Evolutionary conservation across 805 yeast species (phyloP).

Genomic region (Candida gorgasii): DNA sequence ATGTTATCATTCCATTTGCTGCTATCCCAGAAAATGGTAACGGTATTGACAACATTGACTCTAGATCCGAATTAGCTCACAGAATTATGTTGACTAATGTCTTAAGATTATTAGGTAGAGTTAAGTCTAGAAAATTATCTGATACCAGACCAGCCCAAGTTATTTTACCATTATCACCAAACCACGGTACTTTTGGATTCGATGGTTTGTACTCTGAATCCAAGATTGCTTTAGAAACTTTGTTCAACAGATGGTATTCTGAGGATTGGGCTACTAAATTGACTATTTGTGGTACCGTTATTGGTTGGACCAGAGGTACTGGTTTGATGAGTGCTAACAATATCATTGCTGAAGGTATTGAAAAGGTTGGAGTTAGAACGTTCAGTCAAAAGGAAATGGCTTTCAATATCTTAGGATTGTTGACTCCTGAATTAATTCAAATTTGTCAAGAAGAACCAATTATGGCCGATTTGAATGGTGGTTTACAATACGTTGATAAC

Average conservation of each 20-base stretch:
- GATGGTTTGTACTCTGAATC: slow-evolving; percentile 99
- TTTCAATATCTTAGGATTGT: slow-evolving; percentile 90
- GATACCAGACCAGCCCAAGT: slow-evolving; percentile 99
- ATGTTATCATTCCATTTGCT: slow-evolving; percentile 94
- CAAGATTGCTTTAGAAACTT: slow-evolving; percentile 89
- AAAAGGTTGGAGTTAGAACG: slow-evolving; percentile 92
- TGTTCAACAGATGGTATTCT: slow-evolving; percentile 98
- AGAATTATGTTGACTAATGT: slow-evolving; percentile 97
- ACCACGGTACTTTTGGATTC: slow-evolving; percentile 98
- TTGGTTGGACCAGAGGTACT: slow-evolving; percentile 99
- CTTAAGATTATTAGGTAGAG: slow-evolving; percentile 86
- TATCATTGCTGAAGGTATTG: slow-evolving; percentile 97
- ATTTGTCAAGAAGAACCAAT: slow-evolving; percentile 93
- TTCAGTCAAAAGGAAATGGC: slow-evolving; percentile 99
- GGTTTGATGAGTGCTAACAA: slow-evolving; percentile 98
- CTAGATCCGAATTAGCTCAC: slow-evolving; percentile 96
- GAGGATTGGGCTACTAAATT: slow-evolving; percentile 95
- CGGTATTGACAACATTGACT: slow-evolving; percentile 88
- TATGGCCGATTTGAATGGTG: slow-evolving; percentile 98
- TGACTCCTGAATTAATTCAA: slow-evolving; percentile 82
- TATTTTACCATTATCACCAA: slow-evolving; percentile 94
- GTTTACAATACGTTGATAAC: slow-evolving; percentile 90
- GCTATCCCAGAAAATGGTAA: slow-evolving; percentile 99
- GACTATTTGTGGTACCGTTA: slow-evolving; percentile 96
- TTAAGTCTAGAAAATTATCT: slow-evolving; percentile 78